These are phyloP conservation scores for Coemansia sp. DNA, from an alignment of 192 early-diverging fungal genomes.

Conservation along the genomic window DNA sequence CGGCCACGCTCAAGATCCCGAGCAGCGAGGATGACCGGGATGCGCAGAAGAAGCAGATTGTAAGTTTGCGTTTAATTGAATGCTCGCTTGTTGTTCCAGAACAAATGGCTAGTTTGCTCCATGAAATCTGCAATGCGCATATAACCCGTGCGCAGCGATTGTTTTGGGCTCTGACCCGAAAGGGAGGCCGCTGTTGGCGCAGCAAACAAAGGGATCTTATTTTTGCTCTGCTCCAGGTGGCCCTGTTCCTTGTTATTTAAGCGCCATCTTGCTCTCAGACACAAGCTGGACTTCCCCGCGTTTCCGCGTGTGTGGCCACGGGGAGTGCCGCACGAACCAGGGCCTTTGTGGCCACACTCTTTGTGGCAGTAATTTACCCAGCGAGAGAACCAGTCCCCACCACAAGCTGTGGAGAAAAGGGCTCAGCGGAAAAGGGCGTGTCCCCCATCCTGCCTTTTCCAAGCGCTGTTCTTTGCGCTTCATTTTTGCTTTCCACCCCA, in stretches of 20 bases:
- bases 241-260: neutral
- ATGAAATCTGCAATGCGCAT: neutral
- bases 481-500: conserved; percentile 8
- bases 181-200: neutral
- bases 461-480: conserved; percentile 5
- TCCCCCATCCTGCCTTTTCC: neutral
- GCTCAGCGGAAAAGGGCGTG: neutral
- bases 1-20: conserved; percentile 92
- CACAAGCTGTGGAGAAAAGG: neutral
- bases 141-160: conserved; percentile 1
- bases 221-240: neutral
- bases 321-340: neutral
- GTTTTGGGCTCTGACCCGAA: neutral
- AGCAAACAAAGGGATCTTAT: neutral
- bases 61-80: conserved; percentile 54
- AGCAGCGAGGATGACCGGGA: conserved; percentile 62
- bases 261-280: conserved; percentile 5
- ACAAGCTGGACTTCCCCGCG: neutral
- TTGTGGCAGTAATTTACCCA: conserved; percentile 20
- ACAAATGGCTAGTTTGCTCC: neutral
- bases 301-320: neutral
- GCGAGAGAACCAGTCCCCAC: neutral
- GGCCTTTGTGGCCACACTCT: neutral
- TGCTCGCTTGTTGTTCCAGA: neutral
- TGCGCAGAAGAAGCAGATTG: conserved; percentile 81